Percentiles rank a stretch among this genome's conserved stretches.
phyloP scores from a whole-genome alignment of 2,329 filamentous ascomycete species.

The Monosporascus sp. region DNA sequence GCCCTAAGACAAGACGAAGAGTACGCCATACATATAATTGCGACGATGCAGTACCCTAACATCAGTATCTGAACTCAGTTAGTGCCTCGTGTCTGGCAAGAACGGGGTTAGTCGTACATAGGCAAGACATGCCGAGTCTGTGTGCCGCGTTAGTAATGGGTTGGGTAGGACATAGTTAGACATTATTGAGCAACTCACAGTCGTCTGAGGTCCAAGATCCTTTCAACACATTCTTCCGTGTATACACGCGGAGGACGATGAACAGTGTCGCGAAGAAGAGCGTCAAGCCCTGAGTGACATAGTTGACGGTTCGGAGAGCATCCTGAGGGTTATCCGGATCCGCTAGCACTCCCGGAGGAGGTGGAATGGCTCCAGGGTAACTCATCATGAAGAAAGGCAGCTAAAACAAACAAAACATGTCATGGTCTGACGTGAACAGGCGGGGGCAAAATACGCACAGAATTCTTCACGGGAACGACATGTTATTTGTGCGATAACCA shows the following conservation, averaged over 20 bases:
- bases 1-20: background rate
- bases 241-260: slow-evolving; percentile 19
- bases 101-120: background rate
- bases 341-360: slow-evolving; percentile 19
- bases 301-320: slow-evolving; percentile 20
- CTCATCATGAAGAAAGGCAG: background rate
- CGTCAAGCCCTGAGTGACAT: slow-evolving; percentile 23
- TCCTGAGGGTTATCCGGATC: slow-evolving; percentile 22
- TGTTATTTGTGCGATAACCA: too few species aligned
- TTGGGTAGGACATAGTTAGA: background rate
- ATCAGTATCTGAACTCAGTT: slow-evolving; percentile 17
- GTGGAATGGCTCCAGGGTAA: slow-evolving; percentile 15
- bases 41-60: slow-evolving; percentile 21
- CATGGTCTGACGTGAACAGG: background rate
- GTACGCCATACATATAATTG: slow-evolving; percentile 15
- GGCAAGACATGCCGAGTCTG: background rate
- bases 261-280: slow-evolving; percentile 21
- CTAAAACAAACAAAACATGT: background rate
- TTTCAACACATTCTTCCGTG: slow-evolving; percentile 15
- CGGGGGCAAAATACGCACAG: too few species aligned
- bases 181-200: slow-evolving; percentile 13
- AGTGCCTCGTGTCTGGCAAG: background rate
- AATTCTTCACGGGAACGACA: too few species aligned
- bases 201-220: slow-evolving; percentile 18
- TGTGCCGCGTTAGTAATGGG: background rate